Evolutionary conservation across 768 basidiomycete genomes (phyloP).

Genomic region (Auricularia sp.): DNA sequence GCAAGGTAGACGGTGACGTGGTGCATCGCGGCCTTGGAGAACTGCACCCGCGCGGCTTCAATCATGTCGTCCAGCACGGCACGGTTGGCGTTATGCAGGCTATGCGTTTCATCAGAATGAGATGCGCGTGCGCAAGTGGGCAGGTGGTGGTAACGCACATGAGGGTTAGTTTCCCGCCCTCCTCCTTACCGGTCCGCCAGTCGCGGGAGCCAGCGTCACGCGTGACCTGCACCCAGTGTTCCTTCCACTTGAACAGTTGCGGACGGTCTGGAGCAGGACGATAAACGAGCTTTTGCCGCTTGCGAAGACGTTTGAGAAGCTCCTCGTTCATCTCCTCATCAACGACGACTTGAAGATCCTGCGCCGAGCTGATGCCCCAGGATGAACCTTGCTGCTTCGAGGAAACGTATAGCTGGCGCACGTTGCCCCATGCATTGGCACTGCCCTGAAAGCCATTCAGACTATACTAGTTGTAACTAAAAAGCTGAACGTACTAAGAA

Average conservation of each 20-base stretch:
- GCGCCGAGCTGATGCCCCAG: conserved; percentile 24
- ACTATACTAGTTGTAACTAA: background rate
- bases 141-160: background rate
- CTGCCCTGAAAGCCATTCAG: background rate
- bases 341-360: background rate
- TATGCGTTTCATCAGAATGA: background rate
- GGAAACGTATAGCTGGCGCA: conserved; percentile 34
- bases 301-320: conserved; percentile 10
- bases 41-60: background rate
- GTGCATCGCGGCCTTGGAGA: background rate
- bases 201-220: background rate
- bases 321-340: conserved; percentile 6
- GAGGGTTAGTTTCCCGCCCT: conserved; percentile 1
- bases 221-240: conserved; percentile 28
- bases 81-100: conserved; percentile 1
- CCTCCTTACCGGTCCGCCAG: conserved; percentile 1
- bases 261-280: conserved; percentile 32
- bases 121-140: background rate
- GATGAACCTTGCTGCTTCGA: conserved; percentile 30
- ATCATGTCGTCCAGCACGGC: background rate
- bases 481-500: background rate
- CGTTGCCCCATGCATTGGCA: conserved; percentile 29
- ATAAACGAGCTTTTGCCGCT: conserved; percentile 27
- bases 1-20: conserved; percentile 24
- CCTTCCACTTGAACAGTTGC: conserved; percentile 37